Percentiles rank a stretch among this genome's conserved stretches.
phyloP scores from a whole-genome alignment of 768 basidiomycete species.

The Tulasnella calospora region DNA sequence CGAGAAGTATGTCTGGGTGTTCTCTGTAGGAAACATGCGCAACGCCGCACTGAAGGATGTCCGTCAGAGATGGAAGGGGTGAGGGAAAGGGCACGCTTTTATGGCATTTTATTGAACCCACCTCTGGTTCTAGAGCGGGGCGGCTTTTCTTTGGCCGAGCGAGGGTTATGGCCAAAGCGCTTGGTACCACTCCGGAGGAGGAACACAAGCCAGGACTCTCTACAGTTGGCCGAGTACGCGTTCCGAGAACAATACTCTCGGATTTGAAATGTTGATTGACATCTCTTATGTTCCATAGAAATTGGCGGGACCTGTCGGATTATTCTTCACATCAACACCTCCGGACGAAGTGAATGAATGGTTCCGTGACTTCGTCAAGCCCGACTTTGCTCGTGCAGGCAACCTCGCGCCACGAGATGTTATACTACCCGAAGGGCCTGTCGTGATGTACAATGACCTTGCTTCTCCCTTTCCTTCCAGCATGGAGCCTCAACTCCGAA shows the following conservation, averaged over 20 bases:
- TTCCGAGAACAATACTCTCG: background rate
- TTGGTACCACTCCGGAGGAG: conserved; percentile 80
- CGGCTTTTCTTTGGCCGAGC: conserved; percentile 84
- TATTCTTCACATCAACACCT: conserved; percentile 85
- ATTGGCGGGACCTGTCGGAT: conserved; percentile 91
- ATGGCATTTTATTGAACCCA: conserved; percentile 26
- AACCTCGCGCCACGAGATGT: conserved; percentile 73
- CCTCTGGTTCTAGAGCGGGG: conserved; percentile 54
- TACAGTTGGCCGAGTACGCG: conserved; percentile 67
- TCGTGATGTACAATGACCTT: conserved; percentile 63
- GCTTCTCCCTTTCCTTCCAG: conserved; percentile 92
- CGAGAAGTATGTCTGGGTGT: conserved; percentile 94
- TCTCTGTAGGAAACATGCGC: conserved; percentile 92
- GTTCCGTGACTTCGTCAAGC: conserved; percentile 85
- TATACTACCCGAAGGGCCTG: conserved; percentile 72
- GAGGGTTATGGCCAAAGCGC: conserved; percentile 91
- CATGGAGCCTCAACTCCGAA: conserved; percentile 93
- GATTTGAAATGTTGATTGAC: background rate
- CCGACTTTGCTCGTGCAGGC: conserved; percentile 88
- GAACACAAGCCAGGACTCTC: conserved; percentile 76
- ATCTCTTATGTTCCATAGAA: conserved; percentile 45
- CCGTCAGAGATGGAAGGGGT: conserved; percentile 90
- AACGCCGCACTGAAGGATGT: conserved; percentile 93
- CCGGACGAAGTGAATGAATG: conserved; percentile 90
- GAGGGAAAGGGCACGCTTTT: conserved; percentile 27